Percentiles rank a stretch among this genome's conserved stretches.
phyloP scores from a whole-genome alignment of 2,329 filamentous ascomycete genomes.

The Aspergillus vadensis region DNA sequence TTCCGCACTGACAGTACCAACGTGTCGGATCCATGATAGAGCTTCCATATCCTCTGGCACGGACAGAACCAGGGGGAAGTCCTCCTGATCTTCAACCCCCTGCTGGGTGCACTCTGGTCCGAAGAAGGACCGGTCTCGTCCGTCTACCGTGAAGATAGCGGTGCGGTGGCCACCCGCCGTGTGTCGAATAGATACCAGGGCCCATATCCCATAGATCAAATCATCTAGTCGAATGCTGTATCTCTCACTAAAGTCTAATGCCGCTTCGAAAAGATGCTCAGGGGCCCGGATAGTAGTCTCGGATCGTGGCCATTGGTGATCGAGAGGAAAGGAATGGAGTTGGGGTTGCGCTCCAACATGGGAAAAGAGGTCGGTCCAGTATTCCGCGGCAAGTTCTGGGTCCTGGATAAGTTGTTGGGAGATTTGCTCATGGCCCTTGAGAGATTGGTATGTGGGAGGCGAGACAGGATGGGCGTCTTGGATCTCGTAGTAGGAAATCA shows the following conservation, averaged over 20 bases:
- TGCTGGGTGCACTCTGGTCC: neutral
- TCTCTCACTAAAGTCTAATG: neutral
- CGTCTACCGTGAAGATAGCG: neutral
- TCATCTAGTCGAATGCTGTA: neutral
- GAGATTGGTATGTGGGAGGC: neutral
- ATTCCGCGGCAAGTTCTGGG: neutral
- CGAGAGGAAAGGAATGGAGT: neutral
- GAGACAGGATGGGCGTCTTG: neutral
- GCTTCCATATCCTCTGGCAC: neutral
- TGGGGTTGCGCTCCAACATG: neutral
- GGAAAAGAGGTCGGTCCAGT: neutral
- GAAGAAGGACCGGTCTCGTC: neutral
- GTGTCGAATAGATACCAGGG: neutral
- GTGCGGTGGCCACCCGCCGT: neutral
- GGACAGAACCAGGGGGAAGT: neutral
- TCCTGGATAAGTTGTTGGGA: neutral
- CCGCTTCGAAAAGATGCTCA: neutral
- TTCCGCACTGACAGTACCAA: neutral
- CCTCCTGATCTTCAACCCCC: neutral
- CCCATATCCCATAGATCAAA: neutral
- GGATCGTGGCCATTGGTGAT: neutral
- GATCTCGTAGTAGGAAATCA: neutral
- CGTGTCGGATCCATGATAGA: neutral
- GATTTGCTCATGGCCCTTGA: neutral
- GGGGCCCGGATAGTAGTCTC: neutral